Percentiles rank a stretch among this genome's conserved stretches.
Conservation (phyloP, 2,329 filamentous ascomycete species). For the Alternaria angustiovoidea region DNA sequence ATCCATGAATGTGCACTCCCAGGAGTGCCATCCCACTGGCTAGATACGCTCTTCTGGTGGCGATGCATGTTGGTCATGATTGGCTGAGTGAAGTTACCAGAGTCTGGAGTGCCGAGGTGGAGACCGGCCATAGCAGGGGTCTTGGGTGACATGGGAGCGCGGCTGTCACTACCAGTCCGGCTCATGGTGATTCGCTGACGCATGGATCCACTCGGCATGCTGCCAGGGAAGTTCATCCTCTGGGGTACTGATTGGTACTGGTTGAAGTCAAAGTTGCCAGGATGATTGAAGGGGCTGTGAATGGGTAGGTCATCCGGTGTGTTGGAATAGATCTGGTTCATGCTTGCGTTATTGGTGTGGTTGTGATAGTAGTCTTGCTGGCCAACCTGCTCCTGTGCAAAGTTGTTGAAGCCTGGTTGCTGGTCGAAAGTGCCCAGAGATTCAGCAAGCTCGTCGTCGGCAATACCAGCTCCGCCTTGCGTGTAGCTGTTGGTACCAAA, state of each 20-base stretch:
- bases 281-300: conserved; percentile 83
- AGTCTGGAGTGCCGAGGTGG: conserved; percentile 75
- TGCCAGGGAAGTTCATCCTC: conserved; percentile 52
- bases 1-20: conserved; percentile 85
- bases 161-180: conserved; percentile 69
- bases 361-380: conserved; percentile 63
- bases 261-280: conserved; percentile 73
- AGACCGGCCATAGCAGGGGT: conserved; percentile 78
- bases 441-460: conserved; percentile 88
- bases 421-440: conserved; percentile 64
- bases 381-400: conserved; percentile 63
- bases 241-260: conserved; percentile 76
- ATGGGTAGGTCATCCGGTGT: conserved; percentile 92
- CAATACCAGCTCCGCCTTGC: conserved; percentile 78
- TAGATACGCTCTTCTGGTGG: conserved; percentile 85
- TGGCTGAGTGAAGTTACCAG: conserved; percentile 77
- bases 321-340: conserved; percentile 81
- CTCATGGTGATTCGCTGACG: conserved; percentile 61
- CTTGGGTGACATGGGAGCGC: conserved; percentile 86
- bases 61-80: conserved; percentile 73
- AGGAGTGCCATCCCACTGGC: conserved; percentile 88
- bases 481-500: conserved; percentile 74
- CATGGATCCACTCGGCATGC: conserved; percentile 45
- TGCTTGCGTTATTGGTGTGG: conserved; percentile 64
- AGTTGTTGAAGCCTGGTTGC: conserved; percentile 56